Evolutionary conservation across 345 rosid genomes (phyloP), one percentile per base, ranked within the genome.

Genomic region (Iberis pinnata): DNA sequence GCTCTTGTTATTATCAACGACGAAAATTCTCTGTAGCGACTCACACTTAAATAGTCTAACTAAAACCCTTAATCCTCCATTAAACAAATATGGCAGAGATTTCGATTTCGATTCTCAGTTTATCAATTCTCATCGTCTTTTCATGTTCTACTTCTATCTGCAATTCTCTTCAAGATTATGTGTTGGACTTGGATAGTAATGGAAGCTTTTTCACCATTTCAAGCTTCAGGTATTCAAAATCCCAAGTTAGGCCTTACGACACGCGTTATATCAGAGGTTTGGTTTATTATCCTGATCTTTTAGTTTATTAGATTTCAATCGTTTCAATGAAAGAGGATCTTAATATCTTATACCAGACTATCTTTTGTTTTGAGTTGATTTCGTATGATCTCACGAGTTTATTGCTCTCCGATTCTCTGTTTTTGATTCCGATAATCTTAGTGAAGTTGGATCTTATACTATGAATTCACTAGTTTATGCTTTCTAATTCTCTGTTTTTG

Each of bases 231-330:
- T 86, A 83, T 57, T 89, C 95, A 8, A 61, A 71, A 62, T 75
- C 84, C 27, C 43, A 57, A 61, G 80, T 81, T 70, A 68, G 70
- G 13, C 83, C 89, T 5, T 81, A 70, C 55, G 84, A 72, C 52
- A 73, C 77, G 60, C 84, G 83, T 64, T 83, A 83, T 63, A 75
- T 83, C 43, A 76, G 95, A 78, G 92, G 95, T 83, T 18, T 24
- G 73, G 50, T 32, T 32, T 4, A 9, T 9, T 27, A 0, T 32
- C 43, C 6, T 7, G 44, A 9, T 9, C 0, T 32, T 53, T 4
- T 7, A 36, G 25, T 33, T 18, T 1, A 12, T 43, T 9, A 6
- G 8, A 31, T 31, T 35, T 3, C 11, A 14, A 54, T 48, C 17
- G 4, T 35, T 20, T 41, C 51, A n/a, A n/a, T n/a, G n/a, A n/a